These are phyloP conservation scores for Coffea canephora DNA, from an alignment of 257 asterid genomes.

Conservation along the genomic window DNA sequence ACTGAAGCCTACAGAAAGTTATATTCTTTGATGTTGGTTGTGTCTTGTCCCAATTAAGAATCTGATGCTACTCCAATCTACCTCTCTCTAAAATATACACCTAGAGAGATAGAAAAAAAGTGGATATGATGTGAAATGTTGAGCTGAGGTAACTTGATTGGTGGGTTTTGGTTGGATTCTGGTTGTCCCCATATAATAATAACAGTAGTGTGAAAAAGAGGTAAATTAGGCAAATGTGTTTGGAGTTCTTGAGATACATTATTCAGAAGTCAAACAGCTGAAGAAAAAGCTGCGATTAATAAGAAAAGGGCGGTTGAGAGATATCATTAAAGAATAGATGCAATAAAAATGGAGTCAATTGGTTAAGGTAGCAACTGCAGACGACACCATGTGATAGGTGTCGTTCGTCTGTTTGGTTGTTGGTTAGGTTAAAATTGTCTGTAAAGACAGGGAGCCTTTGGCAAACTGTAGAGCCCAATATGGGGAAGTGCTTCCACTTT, in stretches of 20 bases:
- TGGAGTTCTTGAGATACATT: not conserved
- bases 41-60: not conserved
- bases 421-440: no score
- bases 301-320: slow-evolving; percentile 1
- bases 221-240: not conserved
- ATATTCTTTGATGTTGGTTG: slow-evolving; percentile 3
- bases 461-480: no score
- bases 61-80: not conserved
- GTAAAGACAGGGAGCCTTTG: no score
- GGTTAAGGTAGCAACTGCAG: not conserved
- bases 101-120: not conserved
- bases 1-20: not conserved
- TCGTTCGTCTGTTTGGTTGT: not conserved
- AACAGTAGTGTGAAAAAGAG: not conserved
- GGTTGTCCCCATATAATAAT: slow-evolving; percentile 8
- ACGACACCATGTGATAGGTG: no score
- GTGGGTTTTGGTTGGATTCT: slow-evolving; percentile 26
- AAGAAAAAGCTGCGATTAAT: not conserved
- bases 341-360: not conserved
- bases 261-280: slow-evolving; percentile 5
- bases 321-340: not conserved
- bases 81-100: no score
- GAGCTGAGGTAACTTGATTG: slow-evolving; percentile 15
- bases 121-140: not conserved
- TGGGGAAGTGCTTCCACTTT: no score